Evolutionary conservation across 2,329 filamentous ascomycete genomes (phyloP).

Genomic region (Aureobasidium sp.): DNA sequence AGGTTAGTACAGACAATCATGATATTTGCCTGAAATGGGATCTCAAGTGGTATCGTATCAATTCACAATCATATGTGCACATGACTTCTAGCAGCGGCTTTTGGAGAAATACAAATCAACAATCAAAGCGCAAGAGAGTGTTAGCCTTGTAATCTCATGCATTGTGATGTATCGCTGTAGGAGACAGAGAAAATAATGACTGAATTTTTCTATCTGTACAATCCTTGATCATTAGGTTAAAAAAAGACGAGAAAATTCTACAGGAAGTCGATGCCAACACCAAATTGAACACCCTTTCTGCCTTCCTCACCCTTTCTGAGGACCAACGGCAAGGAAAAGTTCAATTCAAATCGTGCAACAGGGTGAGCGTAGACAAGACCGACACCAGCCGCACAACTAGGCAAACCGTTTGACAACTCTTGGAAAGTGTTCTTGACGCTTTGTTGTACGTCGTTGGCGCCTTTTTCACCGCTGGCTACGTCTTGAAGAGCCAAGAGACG

Average conservation of each 20-base stretch:
- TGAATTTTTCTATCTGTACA: conserved; percentile 15
- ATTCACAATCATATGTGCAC: too few species aligned
- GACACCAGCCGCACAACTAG: conserved; percentile 78
- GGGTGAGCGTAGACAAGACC: conserved; percentile 94
- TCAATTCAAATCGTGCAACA: conserved; percentile 87
- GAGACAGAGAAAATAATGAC: neutral
- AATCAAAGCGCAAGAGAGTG: too few species aligned
- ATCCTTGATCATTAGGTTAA: neutral
- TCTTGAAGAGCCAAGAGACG: conserved; percentile 70
- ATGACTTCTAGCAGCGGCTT: too few species aligned
- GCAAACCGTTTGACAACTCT: conserved; percentile 67
- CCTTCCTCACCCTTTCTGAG: conserved; percentile 76
- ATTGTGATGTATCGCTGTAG: neutral
- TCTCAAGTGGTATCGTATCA: too few species aligned
- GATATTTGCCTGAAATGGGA: too few species aligned
- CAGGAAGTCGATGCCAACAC: conserved; percentile 94
- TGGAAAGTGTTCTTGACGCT: conserved; percentile 57
- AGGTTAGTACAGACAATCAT: too few species aligned
- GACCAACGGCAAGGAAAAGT: conserved; percentile 84
- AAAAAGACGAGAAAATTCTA: conserved; percentile 38
- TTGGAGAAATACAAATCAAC: too few species aligned
- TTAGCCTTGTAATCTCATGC: too few species aligned
- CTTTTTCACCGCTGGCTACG: conserved; percentile 30
- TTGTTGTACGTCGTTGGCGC: conserved; percentile 45
- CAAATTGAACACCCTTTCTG: conserved; percentile 86